These are phyloP conservation scores for Pythium aristosporum DNA, from an alignment of 352 stramenopile genomes.

Conservation along the genomic window DNA sequence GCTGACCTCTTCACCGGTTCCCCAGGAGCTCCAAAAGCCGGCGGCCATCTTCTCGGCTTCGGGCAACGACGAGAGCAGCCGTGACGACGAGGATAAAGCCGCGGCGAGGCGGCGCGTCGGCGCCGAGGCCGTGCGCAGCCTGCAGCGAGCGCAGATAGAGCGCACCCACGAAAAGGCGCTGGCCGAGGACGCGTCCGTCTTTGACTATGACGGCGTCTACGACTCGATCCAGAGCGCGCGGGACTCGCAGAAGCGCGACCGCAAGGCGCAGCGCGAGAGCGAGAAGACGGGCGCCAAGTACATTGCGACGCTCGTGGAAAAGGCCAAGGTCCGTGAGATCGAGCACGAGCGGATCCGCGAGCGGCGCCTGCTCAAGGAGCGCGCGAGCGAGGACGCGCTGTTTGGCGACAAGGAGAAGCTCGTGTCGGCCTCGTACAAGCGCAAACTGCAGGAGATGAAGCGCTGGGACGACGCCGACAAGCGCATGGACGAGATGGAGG, in stretches of 20 bases:
- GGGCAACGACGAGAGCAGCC: not conserved
- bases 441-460: conserved; percentile 88
- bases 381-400: conserved; percentile 74
- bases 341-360: conserved; percentile 90
- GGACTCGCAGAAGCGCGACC: conserved; percentile 36
- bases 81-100: conserved; percentile 3
- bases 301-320: conserved; percentile 86
- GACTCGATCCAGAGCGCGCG: conserved; percentile 72
- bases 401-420: conserved; percentile 90
- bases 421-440: conserved; percentile 90
- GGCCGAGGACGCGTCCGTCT: conserved; percentile 79
- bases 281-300: conserved; percentile 87
- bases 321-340: conserved; percentile 88
- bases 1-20: conserved; percentile 13
- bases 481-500: conserved; percentile 61
- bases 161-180: conserved; percentile 53
- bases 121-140: conserved; percentile 49
- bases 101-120: conserved; percentile 33
- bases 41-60: conserved; percentile 13
- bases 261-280: conserved; percentile 45
- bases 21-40: conserved; percentile 24
- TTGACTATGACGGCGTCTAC: conserved; percentile 91
- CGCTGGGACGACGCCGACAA: conserved; percentile 85
- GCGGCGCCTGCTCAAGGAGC: conserved; percentile 80
- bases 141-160: conserved; percentile 52